Percentiles rank a stretch among this genome's conserved stretches.
These are phyloP conservation scores for Plenodomus lindquistii DNA, from an alignment of 2,329 filamentous ascomycete species.

Conservation along the genomic window DNA sequence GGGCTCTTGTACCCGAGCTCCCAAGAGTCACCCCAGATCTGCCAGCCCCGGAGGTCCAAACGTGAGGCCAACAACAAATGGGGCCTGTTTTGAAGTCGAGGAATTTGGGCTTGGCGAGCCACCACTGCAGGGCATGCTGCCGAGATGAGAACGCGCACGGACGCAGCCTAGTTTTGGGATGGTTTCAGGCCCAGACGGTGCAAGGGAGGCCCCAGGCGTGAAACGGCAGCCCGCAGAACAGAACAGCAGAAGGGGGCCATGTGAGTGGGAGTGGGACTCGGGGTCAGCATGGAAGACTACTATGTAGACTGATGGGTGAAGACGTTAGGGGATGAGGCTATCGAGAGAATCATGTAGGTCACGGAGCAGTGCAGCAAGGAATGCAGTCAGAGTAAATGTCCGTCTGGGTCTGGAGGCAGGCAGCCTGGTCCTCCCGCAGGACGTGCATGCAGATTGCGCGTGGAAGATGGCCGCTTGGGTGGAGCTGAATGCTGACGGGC, in stretches of 20 bases:
- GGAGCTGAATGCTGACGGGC: conserved; percentile 12
- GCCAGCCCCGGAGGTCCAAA: conserved; percentile 20
- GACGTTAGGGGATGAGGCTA: conserved; percentile 6
- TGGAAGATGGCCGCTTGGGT: conserved; percentile 19
- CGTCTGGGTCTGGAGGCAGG: conserved; percentile 14
- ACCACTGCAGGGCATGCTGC: conserved; percentile 28
- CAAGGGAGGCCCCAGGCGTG: conserved; percentile 27
- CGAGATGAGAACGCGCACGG: conserved; percentile 35
- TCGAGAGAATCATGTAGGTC: neutral
- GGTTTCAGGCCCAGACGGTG: conserved; percentile 27
- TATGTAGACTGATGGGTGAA: no score
- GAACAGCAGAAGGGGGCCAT: conserved; percentile 7
- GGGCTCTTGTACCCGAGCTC: conserved; percentile 3
- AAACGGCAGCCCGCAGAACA: conserved; percentile 17
- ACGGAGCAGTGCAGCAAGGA: neutral
- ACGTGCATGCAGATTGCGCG: conserved; percentile 25
- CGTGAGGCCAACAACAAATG: conserved; percentile 22
- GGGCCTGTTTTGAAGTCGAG: conserved; percentile 28
- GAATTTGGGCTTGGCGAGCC: conserved; percentile 20
- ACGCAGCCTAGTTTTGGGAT: conserved; percentile 27
- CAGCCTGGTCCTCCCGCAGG: conserved; percentile 9
- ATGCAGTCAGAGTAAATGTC: conserved; percentile 2
- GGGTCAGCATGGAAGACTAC: conserved; percentile 3
- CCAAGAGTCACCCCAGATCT: conserved; percentile 3
- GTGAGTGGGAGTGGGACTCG: conserved; percentile 5